Base-by-base conservation (phyloP, 306 rosid genomes). In the Quillaja saponaria region DNA sequence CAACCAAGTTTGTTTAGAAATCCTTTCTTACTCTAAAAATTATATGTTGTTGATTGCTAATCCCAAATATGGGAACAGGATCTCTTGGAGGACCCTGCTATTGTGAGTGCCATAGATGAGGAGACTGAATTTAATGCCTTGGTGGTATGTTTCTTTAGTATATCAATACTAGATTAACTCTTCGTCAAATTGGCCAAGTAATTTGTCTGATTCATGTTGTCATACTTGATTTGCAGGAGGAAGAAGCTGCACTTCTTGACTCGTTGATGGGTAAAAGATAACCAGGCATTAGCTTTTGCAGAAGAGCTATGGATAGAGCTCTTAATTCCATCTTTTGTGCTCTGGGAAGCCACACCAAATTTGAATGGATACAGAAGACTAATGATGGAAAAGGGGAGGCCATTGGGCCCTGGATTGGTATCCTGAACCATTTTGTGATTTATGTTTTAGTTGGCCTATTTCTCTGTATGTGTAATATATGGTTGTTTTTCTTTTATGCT, bases 91-190 rank as follows among this genome's bases (percentile, higher is more conserved):
- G 97, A 91, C 67, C 84, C 90, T n/a, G 82, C 91, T 21, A 63
- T 88, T 63, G 77, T 68, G 19, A 80, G 96, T 6, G 91, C 87
- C 53, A 78, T 84, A 64, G 97, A 91, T 55, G 96, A 91, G 78
- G 97, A 91, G 76, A 91, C 97, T 11, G 95, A 91, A 81, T 91
- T 91, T 63, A 91, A 91, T 45, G 96, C 97, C 48, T 75, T 91
- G 83, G 91, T 84, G 91, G 96, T 91, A 84, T 38, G 87, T 64
- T 49, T 33, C 64, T 74, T 63, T 66, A 20, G 58, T 68, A 35
- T 69, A 57, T 69, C 38, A 53, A 41, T 38, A 71, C n/a, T 37
- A 9, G 14, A 14, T 5, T 53, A 51, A 39, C 21, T 18, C 13
- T 42, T 12, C 37, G 33, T 61, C 37, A 12, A 48, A 21, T 44